These are phyloP conservation scores for Fusarium annulatum DNA, from an alignment of 2,329 filamentous ascomycete species.

Conservation along the genomic window DNA sequence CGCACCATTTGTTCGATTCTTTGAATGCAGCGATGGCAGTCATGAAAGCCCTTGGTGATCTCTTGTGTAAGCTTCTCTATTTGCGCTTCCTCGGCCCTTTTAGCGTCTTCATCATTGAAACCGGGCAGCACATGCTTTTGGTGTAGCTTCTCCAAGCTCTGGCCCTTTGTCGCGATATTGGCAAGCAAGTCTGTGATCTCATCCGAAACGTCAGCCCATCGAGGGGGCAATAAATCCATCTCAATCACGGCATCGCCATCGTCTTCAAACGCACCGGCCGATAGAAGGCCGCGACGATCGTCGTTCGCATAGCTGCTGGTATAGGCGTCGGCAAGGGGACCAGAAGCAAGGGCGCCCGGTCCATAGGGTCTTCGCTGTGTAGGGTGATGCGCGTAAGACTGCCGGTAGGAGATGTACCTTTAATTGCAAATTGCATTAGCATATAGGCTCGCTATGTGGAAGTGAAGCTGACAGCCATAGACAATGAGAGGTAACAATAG, in stretches of 20 bases:
- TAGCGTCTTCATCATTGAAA: slow-evolving; percentile 94
- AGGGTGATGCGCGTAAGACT: slow-evolving; percentile 97
- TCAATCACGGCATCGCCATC: slow-evolving; percentile 96
- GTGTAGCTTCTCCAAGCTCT: slow-evolving; percentile 89
- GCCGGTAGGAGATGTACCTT: slow-evolving; percentile 96
- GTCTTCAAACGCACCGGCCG: slow-evolving; percentile 79
- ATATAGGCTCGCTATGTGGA: background rate
- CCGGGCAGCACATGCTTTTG: slow-evolving; percentile 97
- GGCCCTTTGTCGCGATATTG: slow-evolving; percentile 84
- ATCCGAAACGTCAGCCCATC: slow-evolving; percentile 95
- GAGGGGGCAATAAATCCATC: slow-evolving; percentile 95
- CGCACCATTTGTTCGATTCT: slow-evolving; percentile 87
- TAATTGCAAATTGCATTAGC: slow-evolving; percentile 51
- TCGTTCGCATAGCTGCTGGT: slow-evolving; percentile 62
- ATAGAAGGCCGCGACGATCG: slow-evolving; percentile 82
- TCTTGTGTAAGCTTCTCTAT: slow-evolving; percentile 92
- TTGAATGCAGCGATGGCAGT: slow-evolving; percentile 90
- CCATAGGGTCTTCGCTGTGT: slow-evolving; percentile 82
- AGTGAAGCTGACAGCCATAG: background rate
- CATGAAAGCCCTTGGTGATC: slow-evolving; percentile 89
- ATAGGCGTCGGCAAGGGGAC: slow-evolving; percentile 69
- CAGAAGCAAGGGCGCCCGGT: slow-evolving; percentile 58
- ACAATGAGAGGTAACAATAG: slow-evolving; percentile 18
- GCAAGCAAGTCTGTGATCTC: slow-evolving; percentile 87
- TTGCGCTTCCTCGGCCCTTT: slow-evolving; percentile 85